Conservation (phyloP, 2,329 filamentous ascomycete species). For the Pseudogymnoascus sp. region DNA sequence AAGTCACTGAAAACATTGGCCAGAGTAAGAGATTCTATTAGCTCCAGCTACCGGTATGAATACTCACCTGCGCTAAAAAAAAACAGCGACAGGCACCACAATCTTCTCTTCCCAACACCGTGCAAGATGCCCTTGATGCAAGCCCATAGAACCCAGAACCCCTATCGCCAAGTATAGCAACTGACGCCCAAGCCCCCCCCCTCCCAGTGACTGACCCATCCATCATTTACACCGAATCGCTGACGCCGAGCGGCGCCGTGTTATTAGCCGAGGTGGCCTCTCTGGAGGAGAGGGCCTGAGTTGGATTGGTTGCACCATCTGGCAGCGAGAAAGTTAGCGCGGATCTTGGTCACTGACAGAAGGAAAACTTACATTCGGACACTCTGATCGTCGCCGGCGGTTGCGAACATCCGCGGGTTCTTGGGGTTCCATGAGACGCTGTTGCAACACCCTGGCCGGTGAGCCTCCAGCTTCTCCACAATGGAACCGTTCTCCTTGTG, state of each 20-base stretch:
- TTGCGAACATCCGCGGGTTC: constrained; percentile 78
- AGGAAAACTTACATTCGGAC: constrained; percentile 68
- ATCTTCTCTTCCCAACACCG: neutral
- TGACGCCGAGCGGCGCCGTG: neutral
- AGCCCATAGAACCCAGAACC: neutral
- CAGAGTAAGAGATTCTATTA: neutral
- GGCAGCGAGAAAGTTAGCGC: neutral
- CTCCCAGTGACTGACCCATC: neutral
- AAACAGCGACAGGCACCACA: neutral
- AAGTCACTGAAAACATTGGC: neutral
- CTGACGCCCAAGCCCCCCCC: neutral
- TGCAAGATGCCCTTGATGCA: neutral
- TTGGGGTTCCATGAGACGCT: constrained; percentile 82
- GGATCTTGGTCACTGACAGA: neutral
- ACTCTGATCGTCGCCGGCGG: constrained; percentile 78
- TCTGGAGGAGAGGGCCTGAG: neutral
- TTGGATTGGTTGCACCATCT: neutral
- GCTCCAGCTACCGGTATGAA: neutral
- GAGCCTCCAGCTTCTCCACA: constrained; percentile 70
- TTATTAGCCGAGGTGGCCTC: neutral
- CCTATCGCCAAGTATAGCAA: neutral
- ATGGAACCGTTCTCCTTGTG: constrained; percentile 73
- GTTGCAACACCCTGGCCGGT: constrained; percentile 71
- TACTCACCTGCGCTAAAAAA: neutral
- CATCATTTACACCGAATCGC: neutral